Evolutionary conservation across 805 yeast species (phyloP).

Genomic region (Suhomyces canberraensis): DNA sequence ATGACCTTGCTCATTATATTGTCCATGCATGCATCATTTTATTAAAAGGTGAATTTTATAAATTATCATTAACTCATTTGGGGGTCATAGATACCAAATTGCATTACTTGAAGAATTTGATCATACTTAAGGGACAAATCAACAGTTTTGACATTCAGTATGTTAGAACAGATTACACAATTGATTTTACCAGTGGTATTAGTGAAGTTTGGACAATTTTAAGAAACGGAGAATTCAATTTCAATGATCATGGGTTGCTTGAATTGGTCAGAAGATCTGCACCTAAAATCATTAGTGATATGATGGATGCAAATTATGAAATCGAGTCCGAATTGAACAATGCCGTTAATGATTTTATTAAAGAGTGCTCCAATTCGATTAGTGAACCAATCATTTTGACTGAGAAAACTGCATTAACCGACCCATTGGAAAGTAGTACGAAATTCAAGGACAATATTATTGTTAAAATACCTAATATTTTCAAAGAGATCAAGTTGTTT

Average conservation of each 20-base stretch:
- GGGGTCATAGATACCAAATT: constrained; percentile 60
- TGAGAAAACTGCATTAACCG: constrained; percentile 15
- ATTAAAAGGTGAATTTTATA: constrained; percentile 50
- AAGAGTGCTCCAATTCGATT: constrained; percentile 43
- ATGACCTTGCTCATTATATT: constrained; percentile 83
- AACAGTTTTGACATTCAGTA: constrained; percentile 76
- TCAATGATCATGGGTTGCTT: constrained; percentile 34
- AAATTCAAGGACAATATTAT: constrained; percentile 49
- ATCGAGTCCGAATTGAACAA: constrained; percentile 70
- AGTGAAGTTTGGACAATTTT: constrained; percentile 40
- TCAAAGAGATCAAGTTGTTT: constrained; percentile 49
- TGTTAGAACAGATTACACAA: constrained; percentile 63
- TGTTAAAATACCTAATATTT: constrained; percentile 54
- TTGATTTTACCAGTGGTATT: constrained; percentile 78
- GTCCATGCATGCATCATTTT: constrained; percentile 74
- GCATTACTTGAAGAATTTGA: constrained; percentile 67
- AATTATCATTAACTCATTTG: constrained; percentile 40
- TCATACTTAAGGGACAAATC: constrained; percentile 67
- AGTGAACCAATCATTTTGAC: constrained; percentile 38
- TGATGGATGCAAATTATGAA: constrained; percentile 74
- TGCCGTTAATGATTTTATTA: constrained; percentile 66
- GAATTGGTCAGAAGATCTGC: constrained; percentile 62
- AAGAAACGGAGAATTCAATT: constrained; percentile 37
- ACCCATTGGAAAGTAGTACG: constrained; percentile 29
- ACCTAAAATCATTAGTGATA: constrained; percentile 76